Evolutionary conservation across 495 filamentous ascomycete species (phyloP).

Genomic region (Talaromyces liani): DNA sequence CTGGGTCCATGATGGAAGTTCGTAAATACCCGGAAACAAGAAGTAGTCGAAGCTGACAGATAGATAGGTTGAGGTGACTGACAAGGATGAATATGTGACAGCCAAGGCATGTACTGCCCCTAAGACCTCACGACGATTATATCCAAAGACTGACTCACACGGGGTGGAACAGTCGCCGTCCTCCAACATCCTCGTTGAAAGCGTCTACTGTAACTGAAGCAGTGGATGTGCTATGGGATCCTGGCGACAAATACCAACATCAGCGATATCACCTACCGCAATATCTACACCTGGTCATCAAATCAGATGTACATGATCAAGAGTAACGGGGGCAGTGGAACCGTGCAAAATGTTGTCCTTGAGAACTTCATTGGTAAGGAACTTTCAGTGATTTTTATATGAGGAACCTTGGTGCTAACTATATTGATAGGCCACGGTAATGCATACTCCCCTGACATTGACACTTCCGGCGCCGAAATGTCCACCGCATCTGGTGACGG

Average conservation of each 20-base stretch:
- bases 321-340: slow-evolving; percentile 49
- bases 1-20: slow-evolving; percentile 41
- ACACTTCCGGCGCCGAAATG: slow-evolving; percentile 41
- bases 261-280: slow-evolving; percentile 39
- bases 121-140: too few species aligned
- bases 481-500: slow-evolving; percentile 32
- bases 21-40: too few species aligned
- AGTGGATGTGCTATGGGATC: slow-evolving; percentile 49
- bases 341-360: slow-evolving; percentile 40
- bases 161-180: slow-evolving; percentile 22
- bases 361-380: slow-evolving; percentile 48
- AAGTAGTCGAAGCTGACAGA: too few species aligned
- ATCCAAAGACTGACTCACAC: slow-evolving; percentile 12
- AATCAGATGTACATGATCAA: slow-evolving; percentile 63
- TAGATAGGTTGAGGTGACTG: slow-evolving; percentile 41
- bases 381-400: too few species aligned
- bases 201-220: slow-evolving; percentile 52
- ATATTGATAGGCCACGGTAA: slow-evolving; percentile 34
- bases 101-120: slow-evolving; percentile 27
- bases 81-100: slow-evolving; percentile 50
- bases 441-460: slow-evolving; percentile 47
- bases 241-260: slow-evolving; percentile 30
- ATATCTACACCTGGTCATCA: slow-evolving; percentile 44
- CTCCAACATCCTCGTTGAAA: slow-evolving; percentile 46
- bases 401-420: too few species aligned